Base-by-base conservation (phyloP, 805 yeast species). In the Wickerhamomyces silvicola region DNA sequence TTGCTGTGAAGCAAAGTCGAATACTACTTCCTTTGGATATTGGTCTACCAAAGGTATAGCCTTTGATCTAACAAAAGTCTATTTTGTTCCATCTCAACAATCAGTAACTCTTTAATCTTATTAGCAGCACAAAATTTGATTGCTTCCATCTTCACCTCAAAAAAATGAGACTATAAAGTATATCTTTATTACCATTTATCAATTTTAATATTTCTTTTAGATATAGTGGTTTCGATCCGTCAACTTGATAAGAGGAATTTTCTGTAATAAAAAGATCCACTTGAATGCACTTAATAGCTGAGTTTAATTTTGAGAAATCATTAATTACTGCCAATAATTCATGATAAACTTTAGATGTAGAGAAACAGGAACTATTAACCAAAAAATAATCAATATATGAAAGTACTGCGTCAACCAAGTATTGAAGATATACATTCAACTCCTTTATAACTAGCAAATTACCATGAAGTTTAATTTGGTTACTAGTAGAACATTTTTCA, bases 391-490 rank as follows among this genome's bases (percentile, higher is more conserved):
- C 35, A n/a, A 39, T 10, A 21, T 35, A 25, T 1, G 27, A 28
- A 13, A 28, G 34, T 9, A 47, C 13, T 6, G 11, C 27, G 8
- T 36, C 13, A 7, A 34, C 24, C 13, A 42, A 26, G 5, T 28
- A 31, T 8, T 22, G 22, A 9, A 42, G 41, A 10, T 39, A 24
- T 9, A n/a, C 10, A 21, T 37, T 28, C 7, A 71, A 36, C 24
- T 59, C 64, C 13, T 58, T 61, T 7, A 73, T 42, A 0, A 81
- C 76, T 24, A 81, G 41, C 3, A 78, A 45, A 12, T 53, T 46
- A 2, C 94, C 95, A 52, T 84, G 94, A 0, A 66, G 41, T 26
- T 53, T 49, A 41, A 79, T 78, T 31, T 66, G 70, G 19, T 55
- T 36, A 0, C 27, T 18, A 3, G 37, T 30, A 1, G 56, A 33